Evolutionary conservation across 129 eudicot species (phyloP), one percentile per base, ranked within the genome.

Genomic region (Lactuca saligna): DNA sequence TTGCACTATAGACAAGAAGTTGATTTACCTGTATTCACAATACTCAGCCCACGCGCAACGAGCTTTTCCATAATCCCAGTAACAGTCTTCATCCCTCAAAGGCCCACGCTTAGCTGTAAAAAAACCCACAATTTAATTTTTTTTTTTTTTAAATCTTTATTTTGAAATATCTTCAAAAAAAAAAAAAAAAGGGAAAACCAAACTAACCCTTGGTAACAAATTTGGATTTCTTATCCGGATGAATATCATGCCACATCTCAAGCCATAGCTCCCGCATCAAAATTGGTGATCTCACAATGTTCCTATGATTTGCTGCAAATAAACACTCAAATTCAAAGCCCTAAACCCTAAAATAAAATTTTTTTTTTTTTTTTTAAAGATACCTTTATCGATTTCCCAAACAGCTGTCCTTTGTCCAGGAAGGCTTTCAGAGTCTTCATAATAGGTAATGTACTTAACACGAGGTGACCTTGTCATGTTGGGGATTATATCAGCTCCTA

Each of bases 231-330:
- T 85, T 90, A 72, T 88, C 86, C 0, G 98, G 96, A 79, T 92
- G 98, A 73, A 79, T 88, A 79, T 92, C 98, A 79, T 92, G 96
- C 96, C 98, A 92, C 89, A 88, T 86, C 85, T 92, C 98, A 62
- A 92, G 98, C 98, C 98, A 88, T 63, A 92, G 79, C 79, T 92
- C 98, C 75, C 98, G 85, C 96, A 92, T 92, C n/a, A 92, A 80
- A 61, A 78, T 87, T 72, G 98, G 82, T 61, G 91, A 82, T 61
- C 95, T 86, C 57, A 92, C 96, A 54, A 92, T 92, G 74, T 92
- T 88, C 83, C 98, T 82, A 78, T 92, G 98, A 59, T 83, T 92
- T 68, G 93, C 98, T 92, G 85, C 80, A 79, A 20, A 61, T 79
- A 81, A 63, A 80, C 39, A 46, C 10, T 63, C 31, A 46, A 51